Conservation (phyloP, 78 protist species). For the Dictyostelium brefeldianum region DNA sequence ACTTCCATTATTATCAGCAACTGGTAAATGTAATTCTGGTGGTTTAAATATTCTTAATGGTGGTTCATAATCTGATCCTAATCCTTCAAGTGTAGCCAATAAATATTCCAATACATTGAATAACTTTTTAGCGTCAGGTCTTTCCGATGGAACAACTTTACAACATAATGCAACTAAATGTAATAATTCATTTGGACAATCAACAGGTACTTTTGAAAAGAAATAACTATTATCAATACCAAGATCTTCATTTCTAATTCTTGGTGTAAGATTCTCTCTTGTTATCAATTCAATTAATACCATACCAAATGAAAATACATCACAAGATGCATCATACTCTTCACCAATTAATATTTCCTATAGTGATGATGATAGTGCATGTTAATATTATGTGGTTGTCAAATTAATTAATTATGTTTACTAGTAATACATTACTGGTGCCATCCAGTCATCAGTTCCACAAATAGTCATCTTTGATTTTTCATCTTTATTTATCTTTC, state of each 20-base stretch:
- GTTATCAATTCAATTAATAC: conserved; percentile 66
- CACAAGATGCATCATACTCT: conserved; percentile 60
- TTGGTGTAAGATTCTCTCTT: conserved; percentile 34
- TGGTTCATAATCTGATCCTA: not conserved
- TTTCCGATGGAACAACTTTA: not conserved
- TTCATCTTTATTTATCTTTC: conserved; percentile 22
- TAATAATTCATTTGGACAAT: conserved; percentile 42
- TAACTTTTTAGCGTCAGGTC: conserved; percentile 28
- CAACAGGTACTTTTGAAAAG: conserved; percentile 4
- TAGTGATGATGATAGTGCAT: too few species aligned
- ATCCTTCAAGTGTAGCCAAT: not conserved
- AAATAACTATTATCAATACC: conserved; percentile 44
- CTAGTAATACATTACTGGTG: too few species aligned
- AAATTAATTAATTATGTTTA: too few species aligned
- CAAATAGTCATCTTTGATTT: conserved; percentile 75
- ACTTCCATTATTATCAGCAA: not conserved
- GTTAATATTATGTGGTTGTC: too few species aligned
- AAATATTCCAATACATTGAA: not conserved
- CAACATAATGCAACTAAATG: conserved; percentile 45
- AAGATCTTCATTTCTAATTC: conserved; percentile 55
- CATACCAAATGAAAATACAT: conserved; percentile 82
- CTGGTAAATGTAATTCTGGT: conserved; percentile 41
- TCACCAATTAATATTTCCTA: conserved; percentile 79
- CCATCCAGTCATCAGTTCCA: conserved; percentile 80
- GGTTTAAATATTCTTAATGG: conserved; percentile 64